These are phyloP conservation scores for Alternaria hordeiaustralica DNA, from an alignment of 2,329 filamentous ascomycete species.

Conservation along the genomic window DNA sequence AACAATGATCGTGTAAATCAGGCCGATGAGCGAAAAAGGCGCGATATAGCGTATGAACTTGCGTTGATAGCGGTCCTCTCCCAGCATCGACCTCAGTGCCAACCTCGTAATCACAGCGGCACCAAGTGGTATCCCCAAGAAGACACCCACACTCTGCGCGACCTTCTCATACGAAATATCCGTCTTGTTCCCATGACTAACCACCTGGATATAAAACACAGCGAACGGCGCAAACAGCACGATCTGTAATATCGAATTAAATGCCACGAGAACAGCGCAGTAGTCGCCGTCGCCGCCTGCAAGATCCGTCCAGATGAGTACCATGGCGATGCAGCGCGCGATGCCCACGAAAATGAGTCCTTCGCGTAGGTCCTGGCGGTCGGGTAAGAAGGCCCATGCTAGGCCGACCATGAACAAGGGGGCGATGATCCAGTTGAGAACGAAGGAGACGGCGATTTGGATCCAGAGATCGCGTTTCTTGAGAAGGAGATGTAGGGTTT, in stretches of 20 bases:
- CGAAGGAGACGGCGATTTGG: conserved; percentile 77
- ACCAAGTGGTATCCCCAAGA: conserved; percentile 80
- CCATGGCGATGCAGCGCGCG: conserved; percentile 89
- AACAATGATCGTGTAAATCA: conserved; percentile 86
- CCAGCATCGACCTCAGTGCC: conserved; percentile 60
- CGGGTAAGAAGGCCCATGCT: conserved; percentile 64
- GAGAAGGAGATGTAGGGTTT: conserved; percentile 73
- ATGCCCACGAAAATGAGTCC: conserved; percentile 84
- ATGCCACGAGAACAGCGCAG: conserved; percentile 67
- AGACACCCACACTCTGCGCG: conserved; percentile 81
- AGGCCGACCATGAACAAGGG: conserved; percentile 81
- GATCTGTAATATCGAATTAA: conserved; percentile 58
- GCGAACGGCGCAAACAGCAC: conserved; percentile 57
- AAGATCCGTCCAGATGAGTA: conserved; percentile 78
- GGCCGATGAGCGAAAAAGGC: conserved; percentile 79
- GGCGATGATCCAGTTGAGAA: conserved; percentile 84
- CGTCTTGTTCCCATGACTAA: conserved; percentile 60
- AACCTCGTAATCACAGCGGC: conserved; percentile 81
- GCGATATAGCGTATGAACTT: conserved; percentile 73
- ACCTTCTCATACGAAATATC: conserved; percentile 68
- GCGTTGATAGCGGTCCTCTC: conserved; percentile 68
- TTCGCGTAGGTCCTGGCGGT: conserved; percentile 57
- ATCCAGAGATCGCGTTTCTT: conserved; percentile 70
- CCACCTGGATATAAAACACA: conserved; percentile 67
- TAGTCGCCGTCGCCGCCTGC: conserved; percentile 81